Conservation (phyloP, 208 protist genomes). For the Tetramitus jugosus region DNA sequence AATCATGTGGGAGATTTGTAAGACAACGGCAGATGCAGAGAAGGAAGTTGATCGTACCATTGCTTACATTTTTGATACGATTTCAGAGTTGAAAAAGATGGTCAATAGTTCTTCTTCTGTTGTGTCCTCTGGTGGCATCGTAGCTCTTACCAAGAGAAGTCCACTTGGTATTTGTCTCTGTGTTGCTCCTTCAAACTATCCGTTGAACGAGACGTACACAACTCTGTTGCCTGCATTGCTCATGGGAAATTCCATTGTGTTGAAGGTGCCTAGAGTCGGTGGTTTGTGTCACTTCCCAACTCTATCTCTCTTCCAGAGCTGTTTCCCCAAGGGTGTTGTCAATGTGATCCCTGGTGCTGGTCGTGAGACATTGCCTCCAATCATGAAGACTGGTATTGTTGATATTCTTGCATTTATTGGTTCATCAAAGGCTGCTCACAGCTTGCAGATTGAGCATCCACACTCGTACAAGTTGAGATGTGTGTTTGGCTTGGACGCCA, state of each 20-base stretch:
- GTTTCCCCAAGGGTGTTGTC: constrained; percentile 40
- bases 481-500: constrained; percentile 44
- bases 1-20: constrained; percentile 57
- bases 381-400: constrained; percentile 41
- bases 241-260: constrained; percentile 42
- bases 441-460: constrained; percentile 35
- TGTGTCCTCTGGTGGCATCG: constrained; percentile 27
- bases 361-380: constrained; percentile 32
- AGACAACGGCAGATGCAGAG: constrained; percentile 33
- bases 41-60: constrained; percentile 51
- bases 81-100: constrained; percentile 30
- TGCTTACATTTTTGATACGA: constrained; percentile 43
- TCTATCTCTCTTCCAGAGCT: constrained; percentile 29
- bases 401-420: constrained; percentile 44
- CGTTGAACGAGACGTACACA: constrained; percentile 39
- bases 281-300: constrained; percentile 28
- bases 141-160: constrained; percentile 28
- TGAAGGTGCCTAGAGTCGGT: constrained; percentile 38
- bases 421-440: constrained; percentile 32
- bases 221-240: constrained; percentile 42
- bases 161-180: constrained; percentile 43
- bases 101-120: background rate
- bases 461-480: constrained; percentile 33
- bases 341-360: constrained; percentile 46
- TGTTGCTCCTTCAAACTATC: constrained; percentile 51